Base-by-base conservation (phyloP, 2,329 filamentous ascomycete genomes). In the Coniochaeta sp. region DNA sequence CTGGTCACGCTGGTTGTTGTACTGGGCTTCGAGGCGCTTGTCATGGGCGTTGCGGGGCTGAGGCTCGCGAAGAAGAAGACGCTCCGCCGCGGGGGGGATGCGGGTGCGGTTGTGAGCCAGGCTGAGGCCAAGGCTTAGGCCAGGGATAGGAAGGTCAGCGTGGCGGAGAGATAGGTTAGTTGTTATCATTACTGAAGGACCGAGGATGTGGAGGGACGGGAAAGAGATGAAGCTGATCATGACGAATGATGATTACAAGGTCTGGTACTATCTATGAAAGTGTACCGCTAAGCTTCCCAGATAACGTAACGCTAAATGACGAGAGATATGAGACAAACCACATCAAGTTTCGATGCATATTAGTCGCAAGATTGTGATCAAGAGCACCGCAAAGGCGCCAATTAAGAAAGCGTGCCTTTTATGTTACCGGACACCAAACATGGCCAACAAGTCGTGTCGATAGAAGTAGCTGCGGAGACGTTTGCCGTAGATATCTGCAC, bases 401-500 rank as follows among this genome's bases (percentile, higher is more conserved):
- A 6, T 8, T 28, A 55, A 19, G 3, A 17, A 3, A 34, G 30
- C 22, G 44, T 47, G 26, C 22, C 30, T 14, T 36, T 12, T 12
- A 36, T 26, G 0, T 22, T 59, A 69, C 44, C 68, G 58, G 52
- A 83, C 65, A 1, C 72, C 69, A 42, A 74, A 71, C 59, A 80
- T 74, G 65, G 78, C 76, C 55, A 95, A 74, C 26, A 93, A 76
- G 72, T 95, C 87, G 70, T 93, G 82, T n/a, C 86, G 81, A 64
- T 89, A 80, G 69, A 89, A 93, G 71, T 89, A 92, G 22, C 84
- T 85, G 57, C 91, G 82, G 63, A 90, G 88, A 60, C 84, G 80
- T 76, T 96, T 96, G 9, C 91, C 91, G 65, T 87, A 89, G 16
- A 95, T 73, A 72, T 95, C 89, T 92, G 26, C 32, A 42, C 14